phyloP scores from a whole-genome alignment of 140 eudicot genomes.

The Cichorium intybus region DNA sequence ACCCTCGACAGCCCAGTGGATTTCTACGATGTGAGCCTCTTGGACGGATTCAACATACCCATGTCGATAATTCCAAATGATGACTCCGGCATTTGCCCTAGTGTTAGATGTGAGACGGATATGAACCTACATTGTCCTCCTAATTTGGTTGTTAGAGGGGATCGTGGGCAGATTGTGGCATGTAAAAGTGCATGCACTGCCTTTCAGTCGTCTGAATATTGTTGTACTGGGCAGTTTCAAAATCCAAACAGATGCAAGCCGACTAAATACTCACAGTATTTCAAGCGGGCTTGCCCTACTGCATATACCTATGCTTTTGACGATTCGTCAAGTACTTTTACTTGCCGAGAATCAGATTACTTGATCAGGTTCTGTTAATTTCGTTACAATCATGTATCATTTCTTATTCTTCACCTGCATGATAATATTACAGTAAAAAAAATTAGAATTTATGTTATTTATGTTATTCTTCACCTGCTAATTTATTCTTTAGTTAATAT shows the following conservation, averaged over 20 bases:
- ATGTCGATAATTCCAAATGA: slow-evolving; percentile 22
- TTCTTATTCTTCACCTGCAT: neutral
- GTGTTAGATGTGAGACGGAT: slow-evolving; percentile 31
- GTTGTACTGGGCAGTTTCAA: slow-evolving; percentile 41
- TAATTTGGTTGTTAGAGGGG: slow-evolving; percentile 34
- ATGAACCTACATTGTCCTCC: slow-evolving; percentile 36
- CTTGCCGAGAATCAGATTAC: slow-evolving; percentile 40
- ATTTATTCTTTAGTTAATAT: too few species aligned
- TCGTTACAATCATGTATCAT: neutral
- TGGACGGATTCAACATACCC: slow-evolving; percentile 34
- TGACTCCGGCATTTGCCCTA: slow-evolving; percentile 26
- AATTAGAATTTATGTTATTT: neutral
- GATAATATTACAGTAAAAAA: neutral
- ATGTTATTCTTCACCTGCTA: too few species aligned
- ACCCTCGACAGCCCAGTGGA: slow-evolving; percentile 27
- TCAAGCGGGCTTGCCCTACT: slow-evolving; percentile 41
- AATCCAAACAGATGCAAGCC: slow-evolving; percentile 37
- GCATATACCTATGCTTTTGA: slow-evolving; percentile 35
- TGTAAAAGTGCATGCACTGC: slow-evolving; percentile 47
- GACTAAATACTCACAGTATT: slow-evolving; percentile 34
- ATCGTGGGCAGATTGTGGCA: slow-evolving; percentile 33
- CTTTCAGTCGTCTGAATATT: slow-evolving; percentile 29
- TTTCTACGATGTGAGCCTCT: slow-evolving; percentile 36
- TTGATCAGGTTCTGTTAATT: slow-evolving; percentile 35
- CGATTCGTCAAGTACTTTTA: slow-evolving; percentile 24